phyloP scores from a whole-genome alignment of 1,284 basidiomycete genomes.

The Puccinia hordei region DNA sequence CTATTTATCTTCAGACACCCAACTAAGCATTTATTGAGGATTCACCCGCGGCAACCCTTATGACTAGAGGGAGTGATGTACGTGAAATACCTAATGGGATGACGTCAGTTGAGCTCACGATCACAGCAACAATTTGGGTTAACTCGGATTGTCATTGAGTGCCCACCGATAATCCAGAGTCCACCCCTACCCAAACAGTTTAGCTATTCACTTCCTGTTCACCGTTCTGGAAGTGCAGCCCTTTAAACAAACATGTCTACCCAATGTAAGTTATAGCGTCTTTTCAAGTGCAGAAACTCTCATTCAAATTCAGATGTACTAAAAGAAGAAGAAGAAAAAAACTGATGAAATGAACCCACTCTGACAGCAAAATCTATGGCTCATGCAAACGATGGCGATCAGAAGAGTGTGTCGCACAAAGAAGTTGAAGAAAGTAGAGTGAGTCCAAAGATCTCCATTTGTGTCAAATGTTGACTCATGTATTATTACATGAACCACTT shows the following conservation, averaged over 20 bases:
- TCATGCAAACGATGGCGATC: slow-evolving; percentile 47
- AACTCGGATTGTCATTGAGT: no score
- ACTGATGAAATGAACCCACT: neutral
- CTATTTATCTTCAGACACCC: neutral
- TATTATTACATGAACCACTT: neutral
- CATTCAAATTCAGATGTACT: no score
- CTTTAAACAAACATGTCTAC: slow-evolving; percentile 31
- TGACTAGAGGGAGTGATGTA: neutral
- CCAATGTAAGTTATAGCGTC: slow-evolving; percentile 33
- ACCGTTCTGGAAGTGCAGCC: no score
- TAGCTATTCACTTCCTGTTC: neutral
- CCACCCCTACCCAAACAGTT: neutral
- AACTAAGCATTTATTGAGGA: neutral
- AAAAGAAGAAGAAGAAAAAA: no score
- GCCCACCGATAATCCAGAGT: neutral
- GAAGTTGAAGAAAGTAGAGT: slow-evolving; percentile 12
- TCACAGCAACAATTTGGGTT: slow-evolving; percentile 9
- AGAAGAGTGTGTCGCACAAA: slow-evolving; percentile 23
- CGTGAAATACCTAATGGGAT: neutral
- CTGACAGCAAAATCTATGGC: slow-evolving; percentile 41
- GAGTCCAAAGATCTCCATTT: neutral
- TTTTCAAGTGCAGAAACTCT: neutral
- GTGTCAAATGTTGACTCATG: neutral
- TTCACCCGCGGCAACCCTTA: neutral
- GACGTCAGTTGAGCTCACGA: slow-evolving; percentile 11